Evolutionary conservation across 192 early-diverging fungal species (phyloP).

Genomic region (Coemansia guatemalensis): DNA sequence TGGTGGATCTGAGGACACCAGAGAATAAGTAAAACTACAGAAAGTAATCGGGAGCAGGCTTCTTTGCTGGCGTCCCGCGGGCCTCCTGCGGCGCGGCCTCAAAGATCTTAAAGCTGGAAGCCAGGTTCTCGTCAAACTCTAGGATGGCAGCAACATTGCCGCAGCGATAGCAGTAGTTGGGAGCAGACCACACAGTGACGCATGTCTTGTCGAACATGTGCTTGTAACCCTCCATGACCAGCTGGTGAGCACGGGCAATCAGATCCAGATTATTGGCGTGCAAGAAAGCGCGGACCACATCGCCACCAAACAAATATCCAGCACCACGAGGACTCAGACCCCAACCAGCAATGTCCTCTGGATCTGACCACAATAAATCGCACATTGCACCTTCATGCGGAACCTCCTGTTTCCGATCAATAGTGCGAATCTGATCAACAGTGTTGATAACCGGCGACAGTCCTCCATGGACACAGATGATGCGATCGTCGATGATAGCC

Average conservation of each 20-base stretch:
- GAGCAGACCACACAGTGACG: constrained; percentile 98
- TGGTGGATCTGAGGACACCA: neutral
- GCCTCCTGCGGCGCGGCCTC: constrained; percentile 90
- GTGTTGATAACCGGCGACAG: constrained; percentile 91
- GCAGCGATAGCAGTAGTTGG: constrained; percentile 99
- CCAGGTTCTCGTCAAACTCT: constrained; percentile 87
- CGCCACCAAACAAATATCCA: constrained; percentile 97
- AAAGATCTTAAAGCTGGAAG: constrained; percentile 89
- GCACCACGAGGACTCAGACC: constrained; percentile 95
- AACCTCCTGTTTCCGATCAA: constrained; percentile 96
- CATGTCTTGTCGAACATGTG: constrained; percentile 93
- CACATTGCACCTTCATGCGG: constrained; percentile 98
- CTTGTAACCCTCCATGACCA: constrained; percentile 98
- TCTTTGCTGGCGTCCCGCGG: constrained; percentile 76
- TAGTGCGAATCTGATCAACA: constrained; percentile 91
- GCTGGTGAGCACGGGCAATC: constrained; percentile 94
- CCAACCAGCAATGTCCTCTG: constrained; percentile 89
- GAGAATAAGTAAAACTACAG: constrained; percentile 57
- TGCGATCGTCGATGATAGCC: constrained; percentile 91
- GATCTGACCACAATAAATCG: constrained; percentile 97
- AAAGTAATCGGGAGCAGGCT: constrained; percentile 93
- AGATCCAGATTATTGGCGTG: constrained; percentile 85
- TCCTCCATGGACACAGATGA: constrained; percentile 96
- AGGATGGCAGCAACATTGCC: constrained; percentile 98
- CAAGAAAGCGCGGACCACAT: constrained; percentile 77